Base-by-base conservation (phyloP, 768 basidiomycete genomes). In the Boletus sensibilis region DNA sequence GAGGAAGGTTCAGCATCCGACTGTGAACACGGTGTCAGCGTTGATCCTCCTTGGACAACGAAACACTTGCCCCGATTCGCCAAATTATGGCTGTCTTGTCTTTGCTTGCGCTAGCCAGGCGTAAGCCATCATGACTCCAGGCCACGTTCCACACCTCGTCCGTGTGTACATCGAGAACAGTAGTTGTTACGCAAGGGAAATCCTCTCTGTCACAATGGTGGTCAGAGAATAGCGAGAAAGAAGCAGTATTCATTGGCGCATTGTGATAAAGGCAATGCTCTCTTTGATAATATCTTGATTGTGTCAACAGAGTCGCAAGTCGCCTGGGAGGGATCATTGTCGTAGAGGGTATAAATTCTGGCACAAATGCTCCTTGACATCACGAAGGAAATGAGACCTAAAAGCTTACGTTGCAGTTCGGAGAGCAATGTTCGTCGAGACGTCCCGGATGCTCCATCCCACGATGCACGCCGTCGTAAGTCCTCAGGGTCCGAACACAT, bases 131-230 rank as follows among this genome's bases (percentile, higher is more conserved):
- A 64, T 91, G 92, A 72, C 94, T 96, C 95, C 95, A 99, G 68
- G 88, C 89, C 56, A 98, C 73, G 67, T 90, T 86, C 95, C 96
- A 98, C 41, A 99, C 94, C 70, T 99, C 94, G 68, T 98, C 92
- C 12, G 78, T 81, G 72, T 98, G 96, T 31, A 87, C 91, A 43
- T 86, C 82, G 56, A 98, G 76, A 50, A 94, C 87, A 25, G 89
- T 87, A 4, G 92, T 94, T 13, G 91, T 94, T 25, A 88, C 77
- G 43, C 83, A 82, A 8, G 97, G 97, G 74, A 99, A 98, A 39
- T 82, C 82, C 27, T 83, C 81, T 66, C 87, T 82, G 58, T 86
- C 82, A 74, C 95, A 97, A 50, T 82, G 75, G 68, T 96, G 93
- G 70, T 99, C 94, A 46, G 81, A 79, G 66, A 93, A 92, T 47